Base-by-base conservation (phyloP, 495 filamentous ascomycete species). In the Darksidea phi region DNA sequence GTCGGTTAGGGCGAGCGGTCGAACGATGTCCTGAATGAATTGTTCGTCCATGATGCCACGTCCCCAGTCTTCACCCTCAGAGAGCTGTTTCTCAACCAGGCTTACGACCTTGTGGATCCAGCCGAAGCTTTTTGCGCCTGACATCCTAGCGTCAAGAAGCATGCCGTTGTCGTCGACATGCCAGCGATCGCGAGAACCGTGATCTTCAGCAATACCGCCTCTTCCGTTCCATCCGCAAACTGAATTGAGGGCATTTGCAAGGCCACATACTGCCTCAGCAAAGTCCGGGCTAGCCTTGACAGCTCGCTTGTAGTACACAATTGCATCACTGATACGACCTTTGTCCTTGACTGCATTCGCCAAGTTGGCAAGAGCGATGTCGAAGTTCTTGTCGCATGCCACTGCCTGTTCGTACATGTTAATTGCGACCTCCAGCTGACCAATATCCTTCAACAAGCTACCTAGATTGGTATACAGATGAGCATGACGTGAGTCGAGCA, bases 291-390 rank as follows among this genome's bases (percentile, higher is more conserved):
- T 99, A 32, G 90, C 84, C 46, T 82, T 80, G 48, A 99, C 94
- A 32, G 94, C 94, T 59, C 92, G 84, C 64, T 83, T 86, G 77
- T 99, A 99, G 72, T 95, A 97, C 17, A 75, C 74, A 50, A 99
- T 97, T 5, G 94, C 95, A 64, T 99, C 94, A 56, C 84, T 89
- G 60, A 96, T 89, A 45, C 87, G 83, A 11, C 95, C 95, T 70
- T 95, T 89, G 72, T 99, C 94, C 74, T 97, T 99, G 48, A 99
- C 94, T 0, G 94, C 94, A 74, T 99, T 99, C 25, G 94, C 94
- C 52, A 99, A 79, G 70, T 99, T 99, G 32, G 94, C 95, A 48
- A 99, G 78, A 3, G 95, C 94, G 67, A 99, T 97, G 66, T 99
- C 94, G 68, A 99, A 99, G 32, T 86, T 89, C 13, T 83, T 82